Percentiles rank a stretch among this genome's conserved stretches.
These are phyloP conservation scores for Colletotrichum tofieldiae DNA, from an alignment of 2,329 filamentous ascomycete genomes.

Conservation along the genomic window DNA sequence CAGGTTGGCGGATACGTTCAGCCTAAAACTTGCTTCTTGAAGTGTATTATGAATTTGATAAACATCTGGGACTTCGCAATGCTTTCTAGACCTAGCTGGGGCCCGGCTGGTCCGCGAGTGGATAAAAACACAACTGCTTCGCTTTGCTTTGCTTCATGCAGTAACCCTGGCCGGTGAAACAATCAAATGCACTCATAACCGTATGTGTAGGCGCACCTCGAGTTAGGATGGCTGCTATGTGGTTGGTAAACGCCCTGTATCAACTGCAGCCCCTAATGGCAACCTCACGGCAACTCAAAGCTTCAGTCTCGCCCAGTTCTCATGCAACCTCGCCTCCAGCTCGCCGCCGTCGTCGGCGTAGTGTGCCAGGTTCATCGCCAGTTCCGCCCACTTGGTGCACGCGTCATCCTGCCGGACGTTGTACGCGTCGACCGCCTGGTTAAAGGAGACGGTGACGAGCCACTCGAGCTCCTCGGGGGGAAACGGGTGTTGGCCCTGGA, in stretches of 20 bases:
- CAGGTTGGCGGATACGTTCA: not conserved
- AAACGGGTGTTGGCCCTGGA: slow-evolving; percentile 65
- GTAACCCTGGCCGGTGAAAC: too few relatives aligned
- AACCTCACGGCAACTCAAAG: slow-evolving; percentile 14
- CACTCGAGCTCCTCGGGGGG: slow-evolving; percentile 81
- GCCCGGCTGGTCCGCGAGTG: not conserved
- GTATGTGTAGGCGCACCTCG: too few relatives aligned
- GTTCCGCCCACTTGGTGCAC: slow-evolving; percentile 74
- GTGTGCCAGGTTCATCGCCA: slow-evolving; percentile 74
- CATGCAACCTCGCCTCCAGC: slow-evolving; percentile 48
- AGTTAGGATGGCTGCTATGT: not conserved
- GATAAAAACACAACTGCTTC: not conserved
- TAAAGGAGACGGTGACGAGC: slow-evolving; percentile 80
- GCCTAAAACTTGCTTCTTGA: not conserved
- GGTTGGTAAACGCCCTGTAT: not conserved
- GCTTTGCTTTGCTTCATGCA: not conserved
- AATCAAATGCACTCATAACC: too few relatives aligned
- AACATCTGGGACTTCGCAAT: not conserved
- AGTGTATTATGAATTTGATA: not conserved
- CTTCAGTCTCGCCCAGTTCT: slow-evolving; percentile 18
- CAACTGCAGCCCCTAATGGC: not conserved
- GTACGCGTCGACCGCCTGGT: slow-evolving; percentile 79
- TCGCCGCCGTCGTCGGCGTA: slow-evolving; percentile 69
- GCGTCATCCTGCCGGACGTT: slow-evolving; percentile 67
- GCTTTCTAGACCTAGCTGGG: not conserved